Evolutionary conservation across 148 eudicot genomes (phyloP).

Genomic region (Heliamphora exappendiculata): DNA sequence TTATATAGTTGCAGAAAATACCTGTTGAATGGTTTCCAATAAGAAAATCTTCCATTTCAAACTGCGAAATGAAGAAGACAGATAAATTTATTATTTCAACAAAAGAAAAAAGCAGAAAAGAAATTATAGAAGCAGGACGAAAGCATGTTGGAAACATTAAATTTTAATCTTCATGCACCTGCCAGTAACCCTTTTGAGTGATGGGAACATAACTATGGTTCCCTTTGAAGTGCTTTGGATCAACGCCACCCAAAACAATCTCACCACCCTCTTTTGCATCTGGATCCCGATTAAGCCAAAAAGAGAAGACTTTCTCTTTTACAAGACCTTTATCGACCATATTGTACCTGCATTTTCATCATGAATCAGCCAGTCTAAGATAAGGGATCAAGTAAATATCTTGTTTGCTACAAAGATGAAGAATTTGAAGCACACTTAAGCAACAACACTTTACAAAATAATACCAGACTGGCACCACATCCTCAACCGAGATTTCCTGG

Average conservation of each 20-base stretch:
- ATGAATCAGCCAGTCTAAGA: conserved; percentile 1
- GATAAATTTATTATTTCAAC: background rate
- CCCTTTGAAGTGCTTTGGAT: conserved; percentile 61
- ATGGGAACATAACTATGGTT: conserved; percentile 67
- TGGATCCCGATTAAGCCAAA: conserved; percentile 66
- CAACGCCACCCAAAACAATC: conserved; percentile 77
- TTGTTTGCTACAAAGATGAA: background rate
- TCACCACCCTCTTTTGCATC: conserved; percentile 63
- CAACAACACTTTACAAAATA: background rate
- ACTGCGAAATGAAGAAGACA: conserved; percentile 33
- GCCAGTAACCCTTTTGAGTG: conserved; percentile 79
- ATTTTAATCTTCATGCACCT: conserved; percentile 33
- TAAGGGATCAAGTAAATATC: background rate
- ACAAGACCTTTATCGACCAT: conserved; percentile 78
- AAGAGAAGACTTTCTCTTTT: conserved; percentile 54
- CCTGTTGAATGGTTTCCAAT: conserved; percentile 65
- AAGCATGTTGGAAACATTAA: background rate
- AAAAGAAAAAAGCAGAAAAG: background rate
- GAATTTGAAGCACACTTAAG: background rate
- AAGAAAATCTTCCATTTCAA: conserved; percentile 69
- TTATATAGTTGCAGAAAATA: conserved; percentile 13
- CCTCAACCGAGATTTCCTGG: conserved; percentile 70
- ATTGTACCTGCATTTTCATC: conserved; percentile 49
- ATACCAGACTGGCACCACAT: conserved; percentile 71
- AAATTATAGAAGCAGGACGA: background rate